Conservation (phyloP, 345 rosid genomes). For the Turnera subulata region DNA sequence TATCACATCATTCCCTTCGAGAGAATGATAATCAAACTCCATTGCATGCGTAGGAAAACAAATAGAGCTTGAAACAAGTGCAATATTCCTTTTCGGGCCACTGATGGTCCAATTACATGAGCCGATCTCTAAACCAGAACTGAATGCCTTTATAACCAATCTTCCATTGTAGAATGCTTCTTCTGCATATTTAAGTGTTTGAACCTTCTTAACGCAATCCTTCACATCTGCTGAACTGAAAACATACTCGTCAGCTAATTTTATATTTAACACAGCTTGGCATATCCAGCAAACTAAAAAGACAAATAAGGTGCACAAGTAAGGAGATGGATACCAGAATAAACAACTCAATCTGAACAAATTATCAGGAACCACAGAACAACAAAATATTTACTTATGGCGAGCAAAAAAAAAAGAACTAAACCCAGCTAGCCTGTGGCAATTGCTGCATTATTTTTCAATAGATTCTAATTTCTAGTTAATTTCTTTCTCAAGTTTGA, state of each 20-base stretch:
- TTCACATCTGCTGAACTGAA: conserved; percentile 64
- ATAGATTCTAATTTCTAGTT: too few species aligned
- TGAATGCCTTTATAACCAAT: conserved; percentile 56
- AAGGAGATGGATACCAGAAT: background rate
- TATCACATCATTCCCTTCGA: conserved; percentile 49
- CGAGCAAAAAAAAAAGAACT: too few species aligned
- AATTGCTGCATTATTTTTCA: too few species aligned
- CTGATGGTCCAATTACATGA: conserved; percentile 75
- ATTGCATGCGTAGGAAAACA: conserved; percentile 54
- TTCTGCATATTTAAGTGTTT: conserved; percentile 60
- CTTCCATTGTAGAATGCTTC: conserved; percentile 76
- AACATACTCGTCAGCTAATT: conserved; percentile 1
- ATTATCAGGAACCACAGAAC: background rate
- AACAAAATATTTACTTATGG: too few species aligned
- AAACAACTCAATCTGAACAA: background rate
- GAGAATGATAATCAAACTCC: conserved; percentile 49
- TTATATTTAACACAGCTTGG: background rate
- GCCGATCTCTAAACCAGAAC: conserved; percentile 91
- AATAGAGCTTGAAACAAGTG: conserved; percentile 54
- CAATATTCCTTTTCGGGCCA: conserved; percentile 47
- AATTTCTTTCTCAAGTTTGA: too few species aligned
- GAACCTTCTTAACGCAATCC: conserved; percentile 62
- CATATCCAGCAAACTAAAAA: background rate
- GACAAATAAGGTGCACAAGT: background rate
- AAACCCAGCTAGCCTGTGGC: too few species aligned